Evolutionary conservation across 73 alveolate species (phyloP).

Genomic region (Paramecium tetraurelia): DNA sequence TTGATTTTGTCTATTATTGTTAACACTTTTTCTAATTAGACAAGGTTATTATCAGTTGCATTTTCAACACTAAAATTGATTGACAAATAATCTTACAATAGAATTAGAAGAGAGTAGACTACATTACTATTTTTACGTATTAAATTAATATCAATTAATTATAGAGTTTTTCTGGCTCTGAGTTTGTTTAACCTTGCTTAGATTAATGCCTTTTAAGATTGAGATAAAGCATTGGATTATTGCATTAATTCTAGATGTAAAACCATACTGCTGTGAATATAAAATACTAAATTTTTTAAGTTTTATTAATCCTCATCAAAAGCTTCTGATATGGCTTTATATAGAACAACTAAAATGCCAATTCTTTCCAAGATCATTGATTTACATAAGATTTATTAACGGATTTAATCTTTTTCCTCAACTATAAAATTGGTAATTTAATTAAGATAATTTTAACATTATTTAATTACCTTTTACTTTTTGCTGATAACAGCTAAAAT

Average conservation of each 20-base stretch:
- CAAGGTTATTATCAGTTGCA: not conserved
- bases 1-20: not conserved
- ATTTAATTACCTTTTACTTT: not conserved
- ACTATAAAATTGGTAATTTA: not conserved
- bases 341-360: not conserved
- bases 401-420: not conserved
- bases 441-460: not conserved
- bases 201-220: not conserved
- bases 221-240: not conserved
- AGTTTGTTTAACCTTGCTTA: not conserved
- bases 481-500: not conserved
- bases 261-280: constrained; percentile 5
- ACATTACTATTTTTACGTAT: not conserved
- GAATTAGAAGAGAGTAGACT: not conserved
- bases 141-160: not conserved
- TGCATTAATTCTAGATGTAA: not conserved
- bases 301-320: not conserved
- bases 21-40: not conserved
- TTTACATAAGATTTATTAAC: not conserved
- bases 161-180: not conserved
- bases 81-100: not conserved
- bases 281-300: not conserved
- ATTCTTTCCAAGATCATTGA: not conserved
- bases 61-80: not conserved
- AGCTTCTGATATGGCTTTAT: not conserved